A percentile compares a stretch with the other conserved stretches of the same genome.
Evolutionary conservation across 768 basidiomycete genomes (phyloP).

Genomic region (Boletellus sp.): DNA sequence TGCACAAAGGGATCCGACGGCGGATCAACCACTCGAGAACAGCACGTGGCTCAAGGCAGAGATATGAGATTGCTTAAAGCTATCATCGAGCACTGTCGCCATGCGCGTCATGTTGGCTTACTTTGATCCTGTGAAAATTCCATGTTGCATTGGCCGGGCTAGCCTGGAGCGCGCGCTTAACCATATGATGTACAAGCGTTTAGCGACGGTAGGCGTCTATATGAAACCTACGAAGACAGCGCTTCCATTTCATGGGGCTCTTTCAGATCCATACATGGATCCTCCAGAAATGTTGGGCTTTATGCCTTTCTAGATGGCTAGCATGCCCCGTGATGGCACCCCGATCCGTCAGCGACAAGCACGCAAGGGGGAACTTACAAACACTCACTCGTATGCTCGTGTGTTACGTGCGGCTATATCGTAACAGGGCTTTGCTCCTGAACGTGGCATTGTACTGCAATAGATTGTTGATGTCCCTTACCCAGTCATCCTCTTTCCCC

Average conservation of each 20-base stretch:
- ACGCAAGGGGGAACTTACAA: neutral
- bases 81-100: neutral
- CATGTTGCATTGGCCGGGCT: neutral
- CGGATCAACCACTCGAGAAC: too few relatives aligned
- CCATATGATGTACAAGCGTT: neutral
- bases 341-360: neutral
- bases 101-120: neutral
- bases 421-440: constrained; percentile 78
- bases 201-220: neutral
- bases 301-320: constrained; percentile 4
- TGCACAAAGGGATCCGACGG: too few relatives aligned
- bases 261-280: neutral
- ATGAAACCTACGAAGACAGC: constrained; percentile 4
- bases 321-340: neutral
- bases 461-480: constrained; percentile 92
- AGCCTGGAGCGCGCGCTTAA: neutral
- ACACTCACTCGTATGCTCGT: constrained; percentile 12
- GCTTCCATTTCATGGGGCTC: neutral
- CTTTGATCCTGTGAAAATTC: neutral
- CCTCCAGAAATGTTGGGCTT: neutral
- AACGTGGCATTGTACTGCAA: constrained; percentile 95
- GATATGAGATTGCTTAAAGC: neutral
- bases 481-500: constrained; percentile 91
- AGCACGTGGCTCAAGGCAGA: neutral
- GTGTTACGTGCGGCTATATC: constrained; percentile 54